Conservation (phyloP, 2,329 filamentous ascomycete species). For the Sporothrix inflata region DNA sequence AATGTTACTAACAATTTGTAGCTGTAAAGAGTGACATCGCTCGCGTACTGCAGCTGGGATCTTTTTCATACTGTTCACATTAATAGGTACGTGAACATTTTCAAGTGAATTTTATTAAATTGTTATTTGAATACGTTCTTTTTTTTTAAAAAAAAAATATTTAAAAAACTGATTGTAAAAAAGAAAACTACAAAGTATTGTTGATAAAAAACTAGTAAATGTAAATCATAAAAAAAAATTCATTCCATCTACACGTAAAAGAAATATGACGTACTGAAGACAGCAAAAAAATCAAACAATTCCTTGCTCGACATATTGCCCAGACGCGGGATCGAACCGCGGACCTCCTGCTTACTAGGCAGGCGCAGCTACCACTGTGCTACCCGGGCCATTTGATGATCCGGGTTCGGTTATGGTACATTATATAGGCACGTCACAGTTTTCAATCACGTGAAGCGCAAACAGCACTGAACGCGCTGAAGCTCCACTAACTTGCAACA, state of each 20-base stretch:
- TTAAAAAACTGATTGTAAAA: background rate
- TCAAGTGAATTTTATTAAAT: too few species aligned
- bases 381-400: constrained; percentile 32
- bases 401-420: background rate
- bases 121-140: too few species aligned
- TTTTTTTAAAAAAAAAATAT: background rate
- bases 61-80: too few species aligned
- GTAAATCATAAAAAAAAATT: background rate
- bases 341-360: constrained; percentile 34
- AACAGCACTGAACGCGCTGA: background rate
- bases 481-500: background rate
- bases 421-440: background rate
- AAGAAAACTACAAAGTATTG: background rate
- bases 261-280: too few species aligned
- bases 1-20: too few species aligned
- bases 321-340: constrained; percentile 34
- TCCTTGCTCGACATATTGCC: constrained; percentile 5
- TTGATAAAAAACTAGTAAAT: background rate
- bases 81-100: too few species aligned
- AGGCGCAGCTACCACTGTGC: constrained; percentile 34
- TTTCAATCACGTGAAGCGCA: background rate
- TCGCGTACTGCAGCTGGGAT: too few species aligned
- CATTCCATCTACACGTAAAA: too few species aligned
- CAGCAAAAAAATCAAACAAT: background rate
- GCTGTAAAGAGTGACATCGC: too few species aligned